phyloP scores from a whole-genome alignment of 345 rosid species.

The Capsella bursapastoris region DNA sequence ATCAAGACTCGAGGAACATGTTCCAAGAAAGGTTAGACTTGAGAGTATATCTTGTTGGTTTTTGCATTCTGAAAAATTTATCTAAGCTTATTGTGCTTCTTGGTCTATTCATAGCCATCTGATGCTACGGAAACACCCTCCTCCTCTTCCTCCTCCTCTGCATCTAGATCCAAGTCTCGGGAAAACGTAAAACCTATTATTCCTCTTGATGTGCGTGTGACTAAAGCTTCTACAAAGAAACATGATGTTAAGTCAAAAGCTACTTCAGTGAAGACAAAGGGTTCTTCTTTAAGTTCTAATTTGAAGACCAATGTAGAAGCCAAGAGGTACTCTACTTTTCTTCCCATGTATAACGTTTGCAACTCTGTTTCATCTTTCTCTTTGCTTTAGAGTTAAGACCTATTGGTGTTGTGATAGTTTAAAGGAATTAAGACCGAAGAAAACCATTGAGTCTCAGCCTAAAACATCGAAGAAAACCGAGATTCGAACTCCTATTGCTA shows the following conservation, averaged over 20 bases:
- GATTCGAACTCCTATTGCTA: slow-evolving; percentile 45
- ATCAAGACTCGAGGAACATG: slow-evolving; percentile 7
- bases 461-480: slow-evolving; percentile 48
- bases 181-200: background rate
- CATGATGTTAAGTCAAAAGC: slow-evolving; percentile 42
- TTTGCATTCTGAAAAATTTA: slow-evolving; percentile 13
- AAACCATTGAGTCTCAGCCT: slow-evolving; percentile 50
- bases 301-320: slow-evolving; percentile 46
- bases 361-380: background rate
- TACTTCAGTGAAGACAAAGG: slow-evolving; percentile 43
- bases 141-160: slow-evolving; percentile 21
- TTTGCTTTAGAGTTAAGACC: slow-evolving; percentile 23
- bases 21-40: slow-evolving; percentile 14
- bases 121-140: slow-evolving; percentile 10
- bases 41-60: slow-evolving; percentile 4
- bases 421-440: slow-evolving; percentile 52
- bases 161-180: slow-evolving; percentile 22
- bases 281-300: slow-evolving; percentile 46
- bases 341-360: slow-evolving; percentile 17
- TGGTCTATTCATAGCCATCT: slow-evolving; percentile 24
- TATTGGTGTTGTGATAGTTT: slow-evolving; percentile 49
- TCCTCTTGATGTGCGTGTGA: slow-evolving; percentile 16
- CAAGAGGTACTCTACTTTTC: slow-evolving; percentile 54
- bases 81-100: slow-evolving; percentile 16
- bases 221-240: slow-evolving; percentile 40